Conservation (phyloP, 2,329 filamentous ascomycete species). For the Conoideocrella luteorostrata region DNA sequence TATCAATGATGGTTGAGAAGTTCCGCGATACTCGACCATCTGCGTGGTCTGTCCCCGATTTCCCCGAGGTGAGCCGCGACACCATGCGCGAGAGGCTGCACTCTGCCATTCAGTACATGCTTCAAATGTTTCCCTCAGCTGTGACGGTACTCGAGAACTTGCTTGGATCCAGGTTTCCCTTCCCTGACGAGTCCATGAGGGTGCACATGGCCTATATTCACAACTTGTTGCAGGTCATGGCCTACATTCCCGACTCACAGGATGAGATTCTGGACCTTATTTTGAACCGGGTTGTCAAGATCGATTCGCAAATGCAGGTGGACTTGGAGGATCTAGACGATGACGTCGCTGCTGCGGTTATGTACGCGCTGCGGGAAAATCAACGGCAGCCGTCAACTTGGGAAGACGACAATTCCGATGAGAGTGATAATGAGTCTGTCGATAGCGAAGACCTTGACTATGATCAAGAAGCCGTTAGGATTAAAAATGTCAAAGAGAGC, state of each 20-base stretch:
- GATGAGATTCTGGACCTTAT: constrained; percentile 78
- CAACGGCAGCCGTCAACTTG: constrained; percentile 22
- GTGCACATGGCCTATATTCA: constrained; percentile 83
- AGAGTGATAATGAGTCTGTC: constrained; percentile 65
- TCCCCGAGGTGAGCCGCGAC: constrained; percentile 54
- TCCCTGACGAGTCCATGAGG: constrained; percentile 66
- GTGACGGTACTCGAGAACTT: constrained; percentile 63
- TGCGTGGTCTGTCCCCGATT: constrained; percentile 41
- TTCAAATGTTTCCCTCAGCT: constrained; percentile 76
- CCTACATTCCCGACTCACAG: constrained; percentile 71
- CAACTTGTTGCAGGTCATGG: constrained; percentile 71
- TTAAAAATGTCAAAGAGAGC: constrained; percentile 70
- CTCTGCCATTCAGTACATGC: constrained; percentile 64
- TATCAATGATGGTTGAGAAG: constrained; percentile 74
- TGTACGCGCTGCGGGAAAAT: constrained; percentile 39
- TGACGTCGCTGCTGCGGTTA: constrained; percentile 69
- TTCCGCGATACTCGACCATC: constrained; percentile 52
- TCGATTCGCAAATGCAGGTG: constrained; percentile 91
- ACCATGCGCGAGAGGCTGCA: constrained; percentile 71
- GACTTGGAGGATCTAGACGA: constrained; percentile 92
- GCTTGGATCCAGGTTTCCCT: constrained; percentile 65
- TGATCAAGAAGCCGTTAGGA: constrained; percentile 54
- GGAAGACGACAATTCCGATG: constrained; percentile 49
- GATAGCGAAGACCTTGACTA: constrained; percentile 63
- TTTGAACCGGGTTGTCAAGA: constrained; percentile 80